These are phyloP conservation scores for Plasmodium ovale DNA, from an alignment of 169 alveolate species.

Conservation along the genomic window DNA sequence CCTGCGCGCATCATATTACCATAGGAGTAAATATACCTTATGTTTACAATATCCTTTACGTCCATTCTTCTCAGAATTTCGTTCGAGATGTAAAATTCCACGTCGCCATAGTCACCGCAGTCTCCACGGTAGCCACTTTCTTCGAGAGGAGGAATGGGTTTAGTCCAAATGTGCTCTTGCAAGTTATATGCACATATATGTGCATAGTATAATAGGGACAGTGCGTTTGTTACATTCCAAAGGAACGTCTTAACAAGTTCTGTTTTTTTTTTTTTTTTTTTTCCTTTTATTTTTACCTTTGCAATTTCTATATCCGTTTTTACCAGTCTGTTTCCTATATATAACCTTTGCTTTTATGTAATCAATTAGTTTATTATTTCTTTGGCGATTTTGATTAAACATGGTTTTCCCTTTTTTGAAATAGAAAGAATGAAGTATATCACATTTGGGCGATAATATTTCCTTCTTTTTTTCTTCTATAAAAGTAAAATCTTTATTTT, in stretches of 20 bases:
- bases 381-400: background rate
- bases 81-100: conserved; percentile 58
- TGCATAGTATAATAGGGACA: background rate
- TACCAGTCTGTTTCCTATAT: conserved; percentile 1
- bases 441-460: background rate
- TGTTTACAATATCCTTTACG: conserved; percentile 43
- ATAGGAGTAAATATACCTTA: conserved; percentile 65
- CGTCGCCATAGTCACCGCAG: conserved; percentile 27
- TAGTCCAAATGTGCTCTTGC: too few relatives aligned
- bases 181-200: too few relatives aligned
- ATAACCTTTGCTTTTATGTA: conserved; percentile 59
- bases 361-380: conserved; percentile 19
- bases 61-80: conserved; percentile 40
- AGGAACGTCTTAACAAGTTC: background rate
- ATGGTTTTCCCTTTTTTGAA: conserved; percentile 5
- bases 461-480: conserved; percentile 24
- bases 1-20: conserved; percentile 26
- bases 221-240: background rate
- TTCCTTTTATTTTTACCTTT: conserved; percentile 8
- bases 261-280: conserved; percentile 4
- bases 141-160: too few relatives aligned
- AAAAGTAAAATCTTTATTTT: conserved; percentile 56
- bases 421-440: conserved; percentile 60
- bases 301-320: conserved; percentile 8
- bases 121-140: background rate